Evolutionary conservation across 202 grass and related monocot genomes (phyloP).

Genomic region (Bolboschoenoplectus hybrid): DNA sequence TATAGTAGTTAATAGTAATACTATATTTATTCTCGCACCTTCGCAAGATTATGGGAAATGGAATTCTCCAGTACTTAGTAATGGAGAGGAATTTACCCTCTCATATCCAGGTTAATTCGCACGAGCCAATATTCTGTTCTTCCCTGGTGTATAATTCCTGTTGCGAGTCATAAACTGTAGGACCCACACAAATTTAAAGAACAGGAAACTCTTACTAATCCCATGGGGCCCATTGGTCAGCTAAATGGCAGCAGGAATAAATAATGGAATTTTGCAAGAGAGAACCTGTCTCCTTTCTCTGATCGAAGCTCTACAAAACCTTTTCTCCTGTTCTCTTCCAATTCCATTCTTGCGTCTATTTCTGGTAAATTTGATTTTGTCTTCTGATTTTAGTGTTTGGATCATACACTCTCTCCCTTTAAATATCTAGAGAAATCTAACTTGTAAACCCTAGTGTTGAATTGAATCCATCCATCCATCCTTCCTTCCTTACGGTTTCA

Average conservation of each 20-base stretch:
- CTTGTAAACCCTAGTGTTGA: not conserved
- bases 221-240: not conserved
- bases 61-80: not conserved
- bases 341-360: not conserved
- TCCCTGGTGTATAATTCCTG: not conserved
- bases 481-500: not conserved
- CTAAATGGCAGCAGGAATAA: not conserved
- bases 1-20: not conserved
- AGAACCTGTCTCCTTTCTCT: not conserved
- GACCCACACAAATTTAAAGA: not conserved
- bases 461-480: not conserved
- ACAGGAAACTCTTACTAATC: not conserved
- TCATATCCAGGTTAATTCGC: no score
- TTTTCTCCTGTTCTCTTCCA: not conserved
- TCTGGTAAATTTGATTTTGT: not conserved
- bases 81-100: not conserved
- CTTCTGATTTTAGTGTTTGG: conserved; percentile 17
- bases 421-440: conserved; percentile 10
- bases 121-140: not conserved
- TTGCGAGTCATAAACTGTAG: not conserved
- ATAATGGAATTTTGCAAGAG: not conserved
- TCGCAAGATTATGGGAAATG: not conserved
- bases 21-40: not conserved
- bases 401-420: not conserved
- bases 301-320: not conserved